These are phyloP conservation scores for Fusarium longipes DNA, from an alignment of 2,329 filamentous ascomycete genomes.

Conservation along the genomic window DNA sequence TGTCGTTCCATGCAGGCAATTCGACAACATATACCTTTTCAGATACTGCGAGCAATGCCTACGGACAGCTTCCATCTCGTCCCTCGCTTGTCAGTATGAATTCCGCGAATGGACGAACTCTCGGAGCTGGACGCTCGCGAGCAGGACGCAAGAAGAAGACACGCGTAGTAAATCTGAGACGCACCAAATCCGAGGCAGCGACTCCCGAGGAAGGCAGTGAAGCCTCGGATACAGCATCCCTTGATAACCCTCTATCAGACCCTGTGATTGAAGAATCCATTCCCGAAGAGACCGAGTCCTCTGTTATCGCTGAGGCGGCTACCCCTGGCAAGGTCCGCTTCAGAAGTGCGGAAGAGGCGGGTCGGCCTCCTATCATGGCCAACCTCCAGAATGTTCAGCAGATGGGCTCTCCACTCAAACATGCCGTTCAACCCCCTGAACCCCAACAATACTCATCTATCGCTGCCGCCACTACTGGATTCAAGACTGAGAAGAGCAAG, in stretches of 20 bases:
- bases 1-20: constrained; percentile 68
- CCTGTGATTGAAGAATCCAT: constrained; percentile 67
- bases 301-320: constrained; percentile 42
- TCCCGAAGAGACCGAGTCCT: constrained; percentile 68
- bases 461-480: constrained; percentile 32
- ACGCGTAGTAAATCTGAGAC: constrained; percentile 83
- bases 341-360: constrained; percentile 38
- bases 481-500: constrained; percentile 47
- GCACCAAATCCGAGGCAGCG: constrained; percentile 65
- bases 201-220: constrained; percentile 63
- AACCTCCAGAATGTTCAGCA: constrained; percentile 43
- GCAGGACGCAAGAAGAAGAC: constrained; percentile 83
- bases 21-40: constrained; percentile 79
- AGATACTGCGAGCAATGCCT: constrained; percentile 72
- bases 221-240: constrained; percentile 64
- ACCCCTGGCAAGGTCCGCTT: constrained; percentile 58
- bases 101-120: constrained; percentile 71
- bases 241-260: constrained; percentile 71
- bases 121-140: constrained; percentile 71
- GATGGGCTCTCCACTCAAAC: constrained; percentile 37
- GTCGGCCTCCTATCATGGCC: constrained; percentile 42
- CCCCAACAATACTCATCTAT: constrained; percentile 30
- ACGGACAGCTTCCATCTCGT: constrained; percentile 73
- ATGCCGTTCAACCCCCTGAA: constrained; percentile 34
- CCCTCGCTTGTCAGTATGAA: constrained; percentile 73